These are phyloP conservation scores for Candida taoyuanica DNA, from an alignment of 805 yeast genomes.

Conservation along the genomic window DNA sequence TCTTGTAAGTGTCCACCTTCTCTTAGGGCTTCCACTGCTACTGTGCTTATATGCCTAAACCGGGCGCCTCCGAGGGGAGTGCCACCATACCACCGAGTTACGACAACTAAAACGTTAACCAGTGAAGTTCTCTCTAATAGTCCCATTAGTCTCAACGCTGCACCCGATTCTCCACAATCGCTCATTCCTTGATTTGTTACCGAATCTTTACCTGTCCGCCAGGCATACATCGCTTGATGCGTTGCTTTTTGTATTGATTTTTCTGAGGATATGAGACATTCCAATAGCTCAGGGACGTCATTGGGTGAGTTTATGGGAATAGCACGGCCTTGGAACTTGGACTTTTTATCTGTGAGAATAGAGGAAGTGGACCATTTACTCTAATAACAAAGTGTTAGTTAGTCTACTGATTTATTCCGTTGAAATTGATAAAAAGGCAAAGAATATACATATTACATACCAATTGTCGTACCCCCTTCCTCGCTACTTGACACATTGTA, in stretches of 20 bases:
- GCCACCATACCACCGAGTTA: conserved; percentile 82
- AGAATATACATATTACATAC: too few species aligned
- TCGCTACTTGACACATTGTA: too few species aligned
- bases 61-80: conserved; percentile 66
- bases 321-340: conserved; percentile 64
- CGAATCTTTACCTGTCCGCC: conserved; percentile 38
- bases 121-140: conserved; percentile 46
- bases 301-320: conserved; percentile 33
- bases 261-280: conserved; percentile 38
- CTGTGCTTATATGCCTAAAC: conserved; percentile 60
- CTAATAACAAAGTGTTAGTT: not conserved
- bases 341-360: conserved; percentile 45
- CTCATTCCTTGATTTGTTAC: conserved; percentile 48
- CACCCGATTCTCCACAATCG: conserved; percentile 75
- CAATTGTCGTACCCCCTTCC: too few species aligned
- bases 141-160: conserved; percentile 57
- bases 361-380: conserved; percentile 39
- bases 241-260: conserved; percentile 52
- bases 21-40: conserved; percentile 47
- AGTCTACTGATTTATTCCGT: too few species aligned
- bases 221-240: conserved; percentile 73
- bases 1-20: conserved; percentile 30
- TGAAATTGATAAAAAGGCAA: too few species aligned
- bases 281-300: conserved; percentile 41
- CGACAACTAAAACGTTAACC: conserved; percentile 58